Conservation (phyloP, 495 filamentous ascomycete genomes). For the Annulohypoxylon moriforme region DNA sequence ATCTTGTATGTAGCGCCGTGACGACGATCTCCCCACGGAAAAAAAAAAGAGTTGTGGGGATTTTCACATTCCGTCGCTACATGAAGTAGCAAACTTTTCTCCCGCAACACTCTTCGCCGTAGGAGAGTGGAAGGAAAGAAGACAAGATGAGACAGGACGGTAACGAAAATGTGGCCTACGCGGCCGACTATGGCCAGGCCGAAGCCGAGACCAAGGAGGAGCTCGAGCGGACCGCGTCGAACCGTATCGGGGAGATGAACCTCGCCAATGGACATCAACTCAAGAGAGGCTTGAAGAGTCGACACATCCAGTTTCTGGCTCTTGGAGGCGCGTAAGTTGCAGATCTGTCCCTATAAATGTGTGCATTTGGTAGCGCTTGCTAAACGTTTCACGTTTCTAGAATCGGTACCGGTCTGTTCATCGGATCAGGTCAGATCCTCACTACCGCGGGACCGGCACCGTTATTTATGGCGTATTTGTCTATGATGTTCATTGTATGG, state of each 20-base stretch:
- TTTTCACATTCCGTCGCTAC: not conserved
- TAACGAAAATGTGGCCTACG: conserved; percentile 15
- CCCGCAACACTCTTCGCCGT: not conserved
- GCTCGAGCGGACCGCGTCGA: conserved; percentile 59
- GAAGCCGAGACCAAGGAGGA: conserved; percentile 60
- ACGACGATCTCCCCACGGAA: not conserved
- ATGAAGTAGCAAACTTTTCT: conserved; percentile 4
- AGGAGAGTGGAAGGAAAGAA: conserved; percentile 10
- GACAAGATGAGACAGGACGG: conserved; percentile 22
- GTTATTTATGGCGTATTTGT: conserved; percentile 65
- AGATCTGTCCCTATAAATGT: not conserved
- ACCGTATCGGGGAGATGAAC: conserved; percentile 62
- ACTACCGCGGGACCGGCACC: conserved; percentile 60
- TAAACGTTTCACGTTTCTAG: conserved; percentile 35
- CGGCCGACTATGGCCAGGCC: conserved; percentile 15
- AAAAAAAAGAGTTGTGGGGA: not conserved
- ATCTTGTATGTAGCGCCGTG: not conserved
- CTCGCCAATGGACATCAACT: conserved; percentile 65
- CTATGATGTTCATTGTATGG: conserved; percentile 52
- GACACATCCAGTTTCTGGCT: conserved; percentile 79
- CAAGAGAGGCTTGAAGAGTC: conserved; percentile 71
- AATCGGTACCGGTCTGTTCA: conserved; percentile 73
- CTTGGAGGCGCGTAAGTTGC: conserved; percentile 67
- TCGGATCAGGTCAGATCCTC: conserved; percentile 63
- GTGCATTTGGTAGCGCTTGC: not conserved